phyloP scores from a whole-genome alignment of 1,284 basidiomycete genomes.

The Sporisorium sorghi region DNA sequence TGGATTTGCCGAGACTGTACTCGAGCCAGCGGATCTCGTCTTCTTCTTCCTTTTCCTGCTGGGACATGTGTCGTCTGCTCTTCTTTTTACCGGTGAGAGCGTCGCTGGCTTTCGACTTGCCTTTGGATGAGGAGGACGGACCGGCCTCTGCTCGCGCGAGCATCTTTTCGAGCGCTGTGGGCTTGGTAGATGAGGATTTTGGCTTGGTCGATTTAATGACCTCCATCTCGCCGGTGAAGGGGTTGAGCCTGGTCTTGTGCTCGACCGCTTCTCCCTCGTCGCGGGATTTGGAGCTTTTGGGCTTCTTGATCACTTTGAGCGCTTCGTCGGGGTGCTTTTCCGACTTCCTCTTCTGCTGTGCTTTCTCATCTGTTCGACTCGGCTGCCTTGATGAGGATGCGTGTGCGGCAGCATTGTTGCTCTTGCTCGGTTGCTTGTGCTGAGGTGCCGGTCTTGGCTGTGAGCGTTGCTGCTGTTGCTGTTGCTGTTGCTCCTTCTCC shows the following conservation, averaged over 20 bases:
- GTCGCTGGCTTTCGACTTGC: constrained; percentile 18
- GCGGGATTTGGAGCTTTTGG: constrained; percentile 11
- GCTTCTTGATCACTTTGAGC: constrained; percentile 36
- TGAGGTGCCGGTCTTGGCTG: constrained; percentile 2
- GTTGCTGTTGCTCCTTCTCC: constrained; percentile 37
- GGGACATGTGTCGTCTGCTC: constrained; percentile 43
- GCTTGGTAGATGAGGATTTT: constrained; percentile 21
- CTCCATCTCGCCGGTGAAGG: constrained; percentile 48
- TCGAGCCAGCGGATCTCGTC: constrained; percentile 69
- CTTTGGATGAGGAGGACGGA: constrained; percentile 21
- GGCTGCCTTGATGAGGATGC: constrained; percentile 1
- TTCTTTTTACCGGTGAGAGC: constrained; percentile 23
- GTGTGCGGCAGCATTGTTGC: background rate
- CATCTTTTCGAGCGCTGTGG: constrained; percentile 48
- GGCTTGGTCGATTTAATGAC: constrained; percentile 7
- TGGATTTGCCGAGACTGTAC: constrained; percentile 52
- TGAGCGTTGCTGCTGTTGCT: constrained; percentile 15
- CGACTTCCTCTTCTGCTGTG: constrained; percentile 26
- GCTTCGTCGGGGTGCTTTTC: constrained; percentile 18
- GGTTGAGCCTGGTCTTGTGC: constrained; percentile 31
- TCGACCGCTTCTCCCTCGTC: background rate
- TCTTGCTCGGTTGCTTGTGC: background rate
- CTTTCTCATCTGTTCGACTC: background rate
- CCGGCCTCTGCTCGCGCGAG: constrained; percentile 35
- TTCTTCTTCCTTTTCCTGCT: constrained; percentile 64